Evolutionary conservation across 2,329 filamentous ascomycete genomes (phyloP).

Genomic region (Penicillium sp.): DNA sequence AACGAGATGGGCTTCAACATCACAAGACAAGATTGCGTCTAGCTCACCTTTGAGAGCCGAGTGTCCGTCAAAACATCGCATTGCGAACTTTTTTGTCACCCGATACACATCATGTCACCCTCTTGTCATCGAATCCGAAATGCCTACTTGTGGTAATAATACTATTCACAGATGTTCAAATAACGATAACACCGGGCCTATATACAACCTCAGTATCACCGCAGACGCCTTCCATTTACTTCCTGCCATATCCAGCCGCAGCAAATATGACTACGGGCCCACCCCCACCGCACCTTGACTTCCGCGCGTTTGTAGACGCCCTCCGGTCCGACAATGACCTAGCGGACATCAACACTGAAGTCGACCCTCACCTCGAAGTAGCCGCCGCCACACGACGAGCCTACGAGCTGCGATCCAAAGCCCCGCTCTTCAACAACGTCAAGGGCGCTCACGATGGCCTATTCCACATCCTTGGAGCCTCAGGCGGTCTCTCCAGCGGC

Average conservation of each 20-base stretch:
- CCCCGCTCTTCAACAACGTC: slow-evolving; percentile 59
- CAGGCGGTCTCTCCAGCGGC: slow-evolving; percentile 43
- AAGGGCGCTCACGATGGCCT: slow-evolving; percentile 53
- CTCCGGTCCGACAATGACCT: slow-evolving; percentile 25
- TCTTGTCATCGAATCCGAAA: no score
- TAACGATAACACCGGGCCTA: no score
- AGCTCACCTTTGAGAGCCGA: not conserved
- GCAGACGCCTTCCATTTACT: no score
- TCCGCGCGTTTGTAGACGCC: slow-evolving; percentile 27
- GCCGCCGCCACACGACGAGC: slow-evolving; percentile 26
- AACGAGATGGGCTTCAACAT: not conserved
- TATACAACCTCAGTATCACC: no score
- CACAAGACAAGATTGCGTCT: not conserved
- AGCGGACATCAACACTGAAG: slow-evolving; percentile 21
- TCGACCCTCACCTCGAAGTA: slow-evolving; percentile 25
- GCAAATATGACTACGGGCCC: no score
- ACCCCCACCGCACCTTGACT: slow-evolving; percentile 9
- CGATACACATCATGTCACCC: no score
- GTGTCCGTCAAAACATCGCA: not conserved
- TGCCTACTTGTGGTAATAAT: no score
- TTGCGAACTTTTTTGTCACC: no score
- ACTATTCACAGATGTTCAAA: no score
- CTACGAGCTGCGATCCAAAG: slow-evolving; percentile 53
- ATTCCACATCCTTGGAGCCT: slow-evolving; percentile 54
- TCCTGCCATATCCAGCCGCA: no score